Base-by-base conservation (phyloP, 108 stramenopile species). In the Skeletonema marinoi region DNA sequence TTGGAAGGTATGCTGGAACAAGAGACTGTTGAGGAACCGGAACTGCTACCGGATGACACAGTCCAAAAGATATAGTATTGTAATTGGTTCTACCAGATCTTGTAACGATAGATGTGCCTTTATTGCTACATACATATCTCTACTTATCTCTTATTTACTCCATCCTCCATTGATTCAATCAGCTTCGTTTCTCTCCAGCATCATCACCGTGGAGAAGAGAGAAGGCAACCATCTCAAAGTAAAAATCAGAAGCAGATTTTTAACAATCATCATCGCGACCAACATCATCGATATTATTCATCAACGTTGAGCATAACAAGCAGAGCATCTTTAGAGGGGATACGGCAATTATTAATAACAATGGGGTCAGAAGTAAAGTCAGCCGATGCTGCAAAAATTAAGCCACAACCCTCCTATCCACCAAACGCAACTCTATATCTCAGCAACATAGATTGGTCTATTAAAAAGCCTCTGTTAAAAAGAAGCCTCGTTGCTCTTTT, bases 391-490 rank as follows among this genome's bases (percentile, higher is more conserved):
- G 29, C 81, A 42, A 54, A 71, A 54, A 75, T 78, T 74, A 79
- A 79, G 35, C 82, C 82, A 30, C 78, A 75, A 25, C 80, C 80
- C 17, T 38, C 30, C 64, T 70, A 85, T 63, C 78, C 75, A 42
- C 90, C 96, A 19, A 91, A 92, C 74, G 74, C 93, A 38, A 99
- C 98, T 3, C 84, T 99, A 5, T 99, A 99, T 77, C 73, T 98
- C 9, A 87, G 89, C 73, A 99, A 99, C 86, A 92, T 99, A 62
- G 97, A 98, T 70, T 98, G 98, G 93, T 98, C 97, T 73, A 86
- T 99, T 77, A 99, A 98, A 84, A 96, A 96, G 82, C 86, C 91
- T 7, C 82, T 92, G 61, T 88, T 99, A 44, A 91, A 92, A 89
- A 90, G 96, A 72, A 85, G 92, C 3, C 86, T 99, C 42, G 90